Evolutionary conservation across 176 grass and related monocot genomes (phyloP), one percentile per base, ranked within the genome.

Genomic region (Lolium rigidum): DNA sequence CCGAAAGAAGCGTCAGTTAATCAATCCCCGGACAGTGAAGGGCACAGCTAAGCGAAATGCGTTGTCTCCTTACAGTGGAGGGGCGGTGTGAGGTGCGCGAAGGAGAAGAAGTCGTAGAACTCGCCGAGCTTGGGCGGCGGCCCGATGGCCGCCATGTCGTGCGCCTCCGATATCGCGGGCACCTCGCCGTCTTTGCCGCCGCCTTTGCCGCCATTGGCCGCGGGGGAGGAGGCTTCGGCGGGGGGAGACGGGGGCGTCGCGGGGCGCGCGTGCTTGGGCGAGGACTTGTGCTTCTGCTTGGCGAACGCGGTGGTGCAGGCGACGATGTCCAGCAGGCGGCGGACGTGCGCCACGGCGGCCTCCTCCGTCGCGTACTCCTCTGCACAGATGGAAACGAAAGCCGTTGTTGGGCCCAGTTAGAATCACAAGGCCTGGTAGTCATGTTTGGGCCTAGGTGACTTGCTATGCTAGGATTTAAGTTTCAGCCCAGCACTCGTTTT

Each of bases 41-140:
- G 10, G 6, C 8, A 54, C 22, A 54, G 20, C 10, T 5, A 1
- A 59, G 0, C 8, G 65, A 17, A 38, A 81, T 24, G 47, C 48
- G 20, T 5, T 28, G 26, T 31, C 4, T 24, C 21, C 83, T 80
- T 95, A 98, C 97, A 97, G 62, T 93, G 92, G 80, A 99, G 83
- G 28, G 97, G 97, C 74, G 94, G 85, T 3, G 85, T 90, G 81
- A 99, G 66, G 56, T 99, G 87, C 11, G 92, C 81, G 90, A 99
- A 94, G 75, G 97, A 99, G 94, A 99, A 93, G 94, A 99, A 99
- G 62, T 99, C 94, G 78, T 99, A 99, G 88, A 99, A 99, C 43
- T 99, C 92, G 22, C 92, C 87, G 14, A 99, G 88, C 90, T 88
- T 99, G 10, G 97, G 89, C 69, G 92, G 86, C 44, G 90, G 90